Evolutionary conservation across 2,329 filamentous ascomycete genomes (phyloP), one percentile per base, ranked within the genome.

Genomic region (Colletotrichum orbiculare): DNA sequence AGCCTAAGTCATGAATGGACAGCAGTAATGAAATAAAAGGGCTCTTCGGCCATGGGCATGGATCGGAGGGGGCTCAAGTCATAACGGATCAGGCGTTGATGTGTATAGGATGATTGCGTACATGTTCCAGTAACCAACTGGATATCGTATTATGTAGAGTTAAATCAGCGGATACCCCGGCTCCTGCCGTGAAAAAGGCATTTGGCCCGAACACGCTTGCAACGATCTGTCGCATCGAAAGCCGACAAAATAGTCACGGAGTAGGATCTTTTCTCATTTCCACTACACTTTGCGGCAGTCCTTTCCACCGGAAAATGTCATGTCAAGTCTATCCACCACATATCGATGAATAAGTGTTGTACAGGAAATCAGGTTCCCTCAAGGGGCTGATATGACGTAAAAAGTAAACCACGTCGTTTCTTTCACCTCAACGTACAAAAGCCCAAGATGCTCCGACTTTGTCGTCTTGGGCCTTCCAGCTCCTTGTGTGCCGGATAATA

Each of bases 161-260:
- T 58, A 45, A 64, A 25, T 52, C 53, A 55, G 52, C 58, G 58
- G 41, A 65, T 65, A 65, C 58, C 62, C 47, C 47, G 48, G 62
- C 52, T 50, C 35, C 45, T 43, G 59, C 59, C 33, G 62, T 41
- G 62, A 53, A 62, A 39, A 37, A 38, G 11, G 17, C n/a, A 6
- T 13, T 55, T n/a, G 34, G 7, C 42, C 10, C 13, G 54, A 25
- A 6, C 17, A 6, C 13, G n/a, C 5, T 4, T 33, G 34, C 49
- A 25, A 34, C 2, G 25, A 38, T 15, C 13, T 3, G 7, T n/a
- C 13, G 9, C 7, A 38, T 50, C 33, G 15, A 38, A n/a, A 6
- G 11, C 6, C 8, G 43, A 15, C 8, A 12, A 13, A 15, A n/a
- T 8, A 12, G 13, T n/a, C 11, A 42, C 46, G 52, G 61, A 61